Evolutionary conservation across 768 basidiomycete genomes (phyloP).

Genomic region (Termitomyces heimii): DNA sequence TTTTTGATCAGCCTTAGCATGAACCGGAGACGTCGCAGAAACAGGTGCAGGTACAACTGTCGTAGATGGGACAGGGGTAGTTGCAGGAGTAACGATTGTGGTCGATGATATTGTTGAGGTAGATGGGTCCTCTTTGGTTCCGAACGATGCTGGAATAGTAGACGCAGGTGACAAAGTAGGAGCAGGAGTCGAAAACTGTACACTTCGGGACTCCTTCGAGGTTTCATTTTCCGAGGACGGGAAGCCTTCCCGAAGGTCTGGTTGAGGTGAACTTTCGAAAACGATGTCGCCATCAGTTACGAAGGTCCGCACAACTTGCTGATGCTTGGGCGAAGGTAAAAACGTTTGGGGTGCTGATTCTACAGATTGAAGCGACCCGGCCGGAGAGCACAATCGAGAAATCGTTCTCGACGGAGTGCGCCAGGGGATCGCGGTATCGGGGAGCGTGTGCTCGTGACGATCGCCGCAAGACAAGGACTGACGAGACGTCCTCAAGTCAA

Average conservation of each 20-base stretch:
- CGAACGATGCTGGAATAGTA: background rate
- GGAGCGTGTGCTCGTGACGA: background rate
- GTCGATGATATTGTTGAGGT: background rate
- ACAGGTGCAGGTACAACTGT: background rate
- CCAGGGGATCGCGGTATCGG: background rate
- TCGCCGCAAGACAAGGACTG: background rate
- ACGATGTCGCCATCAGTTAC: conserved; percentile 10
- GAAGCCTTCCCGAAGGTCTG: conserved; percentile 13
- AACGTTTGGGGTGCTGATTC: conserved; percentile 12
- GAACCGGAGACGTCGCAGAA: background rate
- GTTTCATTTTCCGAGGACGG: conserved; percentile 9
- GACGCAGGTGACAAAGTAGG: background rate
- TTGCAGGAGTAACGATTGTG: background rate
- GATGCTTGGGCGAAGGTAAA: background rate
- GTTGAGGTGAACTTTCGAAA: conserved; percentile 12
- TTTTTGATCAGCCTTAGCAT: background rate
- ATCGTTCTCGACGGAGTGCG: conserved; percentile 4
- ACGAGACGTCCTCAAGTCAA: background rate
- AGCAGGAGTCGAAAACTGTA: background rate
- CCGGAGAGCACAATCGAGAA: conserved; percentile 11
- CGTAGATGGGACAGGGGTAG: background rate
- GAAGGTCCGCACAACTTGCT: conserved; percentile 6
- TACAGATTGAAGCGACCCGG: conserved; percentile 9
- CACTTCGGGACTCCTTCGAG: background rate
- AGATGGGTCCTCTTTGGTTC: background rate